Evolutionary conservation across 2,329 filamentous ascomycete species (phyloP).

Genomic region (Trichoderma simmonsii): DNA sequence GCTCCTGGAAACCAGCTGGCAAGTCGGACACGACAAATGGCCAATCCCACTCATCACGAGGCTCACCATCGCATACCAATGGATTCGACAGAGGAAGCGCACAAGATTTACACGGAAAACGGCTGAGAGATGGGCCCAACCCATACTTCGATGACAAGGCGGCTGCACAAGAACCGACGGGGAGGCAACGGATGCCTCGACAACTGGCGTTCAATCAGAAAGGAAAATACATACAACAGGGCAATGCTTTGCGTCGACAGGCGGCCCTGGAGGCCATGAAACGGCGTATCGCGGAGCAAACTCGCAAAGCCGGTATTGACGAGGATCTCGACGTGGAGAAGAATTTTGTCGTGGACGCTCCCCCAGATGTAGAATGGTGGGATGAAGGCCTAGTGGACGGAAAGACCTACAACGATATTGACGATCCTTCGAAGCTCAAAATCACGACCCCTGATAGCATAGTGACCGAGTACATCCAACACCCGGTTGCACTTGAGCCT

Average conservation of each 20-base stretch:
- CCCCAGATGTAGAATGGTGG: slow-evolving; percentile 95
- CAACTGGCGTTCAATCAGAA: slow-evolving; percentile 89
- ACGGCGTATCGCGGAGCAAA: slow-evolving; percentile 81
- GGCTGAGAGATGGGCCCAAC: slow-evolving; percentile 44
- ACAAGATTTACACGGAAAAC: slow-evolving; percentile 18
- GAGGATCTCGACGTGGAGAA: slow-evolving; percentile 88
- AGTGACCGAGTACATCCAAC: slow-evolving; percentile 86
- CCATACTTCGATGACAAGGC: slow-evolving; percentile 78
- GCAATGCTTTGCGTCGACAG: slow-evolving; percentile 81
- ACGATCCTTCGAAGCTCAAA: slow-evolving; percentile 64
- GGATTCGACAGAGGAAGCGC: not conserved
- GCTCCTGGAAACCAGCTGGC: slow-evolving; percentile 46
- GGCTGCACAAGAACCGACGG: slow-evolving; percentile 54
- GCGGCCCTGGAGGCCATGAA: slow-evolving; percentile 92
- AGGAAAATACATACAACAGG: slow-evolving; percentile 96
- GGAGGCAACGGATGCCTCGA: slow-evolving; percentile 66
- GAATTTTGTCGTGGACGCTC: slow-evolving; percentile 77
- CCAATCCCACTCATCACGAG: slow-evolving; percentile 18
- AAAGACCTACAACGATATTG: slow-evolving; percentile 68
- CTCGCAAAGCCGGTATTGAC: slow-evolving; percentile 87
- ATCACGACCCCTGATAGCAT: slow-evolving; percentile 77
- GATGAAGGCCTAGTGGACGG: slow-evolving; percentile 83
- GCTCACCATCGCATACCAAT: not conserved
- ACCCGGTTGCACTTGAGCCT: slow-evolving; percentile 85
- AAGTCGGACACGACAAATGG: slow-evolving; percentile 26